These are phyloP conservation scores for Corymbia maculata DNA, from an alignment of 345 rosid species.

Conservation along the genomic window DNA sequence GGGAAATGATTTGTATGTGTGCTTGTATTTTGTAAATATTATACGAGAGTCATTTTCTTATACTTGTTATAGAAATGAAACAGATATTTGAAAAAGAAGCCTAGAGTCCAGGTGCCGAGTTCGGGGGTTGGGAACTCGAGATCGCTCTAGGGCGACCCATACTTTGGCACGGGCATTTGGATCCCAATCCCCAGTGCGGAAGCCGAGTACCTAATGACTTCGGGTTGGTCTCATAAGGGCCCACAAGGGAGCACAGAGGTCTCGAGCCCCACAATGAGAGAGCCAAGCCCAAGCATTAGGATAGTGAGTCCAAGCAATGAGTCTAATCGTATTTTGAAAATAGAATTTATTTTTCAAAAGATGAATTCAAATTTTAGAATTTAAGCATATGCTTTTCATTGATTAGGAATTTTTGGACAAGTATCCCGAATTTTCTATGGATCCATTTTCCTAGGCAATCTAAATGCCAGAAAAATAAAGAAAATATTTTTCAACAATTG, in stretches of 20 bases:
- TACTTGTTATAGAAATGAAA: neutral
- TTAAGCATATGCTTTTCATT: neutral
- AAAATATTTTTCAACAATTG: neutral
- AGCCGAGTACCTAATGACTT: neutral
- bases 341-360: neutral
- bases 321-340: neutral
- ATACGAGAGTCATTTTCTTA: neutral
- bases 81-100: neutral
- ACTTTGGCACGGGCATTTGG: neutral
- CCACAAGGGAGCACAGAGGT: neutral
- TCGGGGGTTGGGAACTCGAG: neutral
- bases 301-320: neutral
- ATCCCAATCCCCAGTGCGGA: neutral
- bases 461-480: neutral
- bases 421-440: neutral
- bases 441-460: neutral
- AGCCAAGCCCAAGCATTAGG: neutral
- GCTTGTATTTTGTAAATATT: neutral
- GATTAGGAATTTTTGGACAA: neutral
- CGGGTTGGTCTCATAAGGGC: neutral
- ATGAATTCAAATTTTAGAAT: neutral
- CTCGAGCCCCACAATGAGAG: neutral
- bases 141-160: neutral
- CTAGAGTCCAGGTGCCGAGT: neutral
- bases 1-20: neutral